Conservation (phyloP, 1,139 yeast species). For the Kodamaea suecica region DNA sequence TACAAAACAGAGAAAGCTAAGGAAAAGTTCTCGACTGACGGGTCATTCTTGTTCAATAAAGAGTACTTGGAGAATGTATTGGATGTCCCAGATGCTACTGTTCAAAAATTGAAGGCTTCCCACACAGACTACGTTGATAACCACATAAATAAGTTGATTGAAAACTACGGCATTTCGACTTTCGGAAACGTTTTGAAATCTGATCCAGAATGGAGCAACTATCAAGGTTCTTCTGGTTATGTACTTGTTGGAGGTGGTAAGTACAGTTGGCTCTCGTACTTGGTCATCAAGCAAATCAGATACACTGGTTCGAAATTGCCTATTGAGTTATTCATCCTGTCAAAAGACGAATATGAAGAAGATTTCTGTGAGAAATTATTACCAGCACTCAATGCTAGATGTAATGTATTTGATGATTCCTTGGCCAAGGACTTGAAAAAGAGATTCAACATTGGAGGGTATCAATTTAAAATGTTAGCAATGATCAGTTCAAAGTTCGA, state of each 20-base stretch:
- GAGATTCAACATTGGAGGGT: conserved; percentile 48
- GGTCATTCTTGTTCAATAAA: conserved; percentile 33
- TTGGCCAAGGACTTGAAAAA: conserved; percentile 23
- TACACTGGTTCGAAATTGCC: conserved; percentile 40
- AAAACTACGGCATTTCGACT: conserved; percentile 31
- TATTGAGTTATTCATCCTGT: conserved; percentile 52
- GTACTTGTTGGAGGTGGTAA: conserved; percentile 46
- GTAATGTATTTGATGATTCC: conserved; percentile 45
- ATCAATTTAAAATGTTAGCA: conserved; percentile 63
- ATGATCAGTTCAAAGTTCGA: conserved; percentile 57
- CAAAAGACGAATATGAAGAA: conserved; percentile 44
- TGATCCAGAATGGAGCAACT: conserved; percentile 37
- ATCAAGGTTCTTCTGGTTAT: conserved; percentile 37
- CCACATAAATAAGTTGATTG: conserved; percentile 31
- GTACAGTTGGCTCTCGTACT: conserved; percentile 44
- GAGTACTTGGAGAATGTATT: conserved; percentile 39
- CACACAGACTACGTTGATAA: conserved; percentile 31
- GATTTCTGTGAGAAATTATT: conserved; percentile 51
- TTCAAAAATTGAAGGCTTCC: conserved; percentile 29
- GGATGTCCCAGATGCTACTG: conserved; percentile 34
- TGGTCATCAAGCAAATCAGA: conserved; percentile 42
- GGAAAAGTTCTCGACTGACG: conserved; percentile 26
- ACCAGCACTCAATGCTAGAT: conserved; percentile 52
- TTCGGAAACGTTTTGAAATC: conserved; percentile 36
- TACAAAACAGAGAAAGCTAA: conserved; percentile 29